These are phyloP conservation scores for Marasmius fiardii DNA, from an alignment of 1,284 basidiomycete species.

Conservation along the genomic window DNA sequence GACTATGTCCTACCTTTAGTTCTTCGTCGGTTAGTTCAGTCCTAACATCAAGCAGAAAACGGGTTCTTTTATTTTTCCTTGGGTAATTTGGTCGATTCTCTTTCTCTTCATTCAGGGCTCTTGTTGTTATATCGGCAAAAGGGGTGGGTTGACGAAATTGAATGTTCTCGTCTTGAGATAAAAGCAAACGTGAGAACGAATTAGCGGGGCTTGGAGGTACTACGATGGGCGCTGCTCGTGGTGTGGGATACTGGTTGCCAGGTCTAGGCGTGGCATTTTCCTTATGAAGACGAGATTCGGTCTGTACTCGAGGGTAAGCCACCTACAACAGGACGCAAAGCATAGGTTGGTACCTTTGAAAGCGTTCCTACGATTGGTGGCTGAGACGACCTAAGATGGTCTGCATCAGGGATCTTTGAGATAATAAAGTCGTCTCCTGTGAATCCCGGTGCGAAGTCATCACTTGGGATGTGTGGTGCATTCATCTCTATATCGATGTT, in stretches of 20 bases:
- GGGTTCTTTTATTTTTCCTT: slow-evolving; percentile 38
- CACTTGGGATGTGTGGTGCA: slow-evolving; percentile 2
- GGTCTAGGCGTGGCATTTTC: slow-evolving; percentile 9
- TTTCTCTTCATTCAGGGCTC: slow-evolving; percentile 20
- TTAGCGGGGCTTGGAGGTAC: slow-evolving; percentile 24
- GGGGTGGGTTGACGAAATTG: slow-evolving; percentile 15
- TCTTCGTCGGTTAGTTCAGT: slow-evolving; percentile 79
- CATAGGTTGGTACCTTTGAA: not conserved
- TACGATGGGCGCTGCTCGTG: slow-evolving; percentile 8
- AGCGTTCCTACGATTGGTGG: not conserved
- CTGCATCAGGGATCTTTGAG: not conserved
- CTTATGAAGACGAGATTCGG: slow-evolving; percentile 9
- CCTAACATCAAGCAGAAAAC: slow-evolving; percentile 54
- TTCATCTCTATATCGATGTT: slow-evolving; percentile 13
- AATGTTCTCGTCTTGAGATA: slow-evolving; percentile 34
- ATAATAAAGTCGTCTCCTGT: slow-evolving; percentile 25
- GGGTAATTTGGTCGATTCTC: slow-evolving; percentile 13
- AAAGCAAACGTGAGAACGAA: slow-evolving; percentile 35
- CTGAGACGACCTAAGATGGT: not conserved
- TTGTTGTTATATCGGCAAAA: slow-evolving; percentile 27
- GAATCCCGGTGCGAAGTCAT: slow-evolving; percentile 1
- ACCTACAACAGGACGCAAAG: not conserved
- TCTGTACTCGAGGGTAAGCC: slow-evolving; percentile 17
- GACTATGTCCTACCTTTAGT: slow-evolving; percentile 48
- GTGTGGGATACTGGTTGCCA: slow-evolving; percentile 1